phyloP scores from a whole-genome alignment of 805 yeast species.

The Blastobotrys muscicola region DNA sequence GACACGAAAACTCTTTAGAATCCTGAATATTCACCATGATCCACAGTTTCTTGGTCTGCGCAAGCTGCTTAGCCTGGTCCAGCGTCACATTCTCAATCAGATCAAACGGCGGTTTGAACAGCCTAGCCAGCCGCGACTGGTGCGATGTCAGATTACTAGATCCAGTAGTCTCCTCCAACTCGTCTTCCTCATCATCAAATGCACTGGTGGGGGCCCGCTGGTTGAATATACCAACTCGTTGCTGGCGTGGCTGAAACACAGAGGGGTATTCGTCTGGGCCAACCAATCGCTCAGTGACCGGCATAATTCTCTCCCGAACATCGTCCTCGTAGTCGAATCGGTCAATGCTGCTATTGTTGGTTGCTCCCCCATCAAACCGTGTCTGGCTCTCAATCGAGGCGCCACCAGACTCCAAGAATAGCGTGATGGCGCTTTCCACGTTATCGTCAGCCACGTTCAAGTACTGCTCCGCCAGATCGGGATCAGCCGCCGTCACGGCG shows the following conservation, averaged over 20 bases:
- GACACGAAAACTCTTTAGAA: conserved; percentile 75
- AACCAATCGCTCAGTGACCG: conserved; percentile 67
- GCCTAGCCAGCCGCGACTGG: conserved; percentile 63
- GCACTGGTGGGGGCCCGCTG: conserved; percentile 25
- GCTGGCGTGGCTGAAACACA: conserved; percentile 8
- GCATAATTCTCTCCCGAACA: conserved; percentile 71
- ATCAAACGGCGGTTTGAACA: conserved; percentile 93
- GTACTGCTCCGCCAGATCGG: conserved; percentile 60
- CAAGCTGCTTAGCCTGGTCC: conserved; percentile 65
- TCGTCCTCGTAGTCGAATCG: conserved; percentile 27
- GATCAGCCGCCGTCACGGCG: conserved; percentile 74
- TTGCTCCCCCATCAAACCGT: conserved; percentile 19
- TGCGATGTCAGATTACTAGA: conserved; percentile 37
- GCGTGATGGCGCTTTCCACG: conserved; percentile 73
- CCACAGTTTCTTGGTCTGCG: conserved; percentile 64
- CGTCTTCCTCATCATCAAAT: conserved; percentile 22
- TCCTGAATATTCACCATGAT: conserved; percentile 84
- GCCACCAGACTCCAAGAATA: conserved; percentile 58
- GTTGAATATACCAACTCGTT: conserved; percentile 41
- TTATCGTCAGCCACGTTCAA: conserved; percentile 69
- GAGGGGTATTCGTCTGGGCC: conserved; percentile 26
- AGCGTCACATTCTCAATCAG: conserved; percentile 58
- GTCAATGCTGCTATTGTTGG: conserved; percentile 1
- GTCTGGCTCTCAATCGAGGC: conserved; percentile 23
- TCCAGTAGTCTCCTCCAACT: conserved; percentile 16